Base-by-base conservation (phyloP, 2,329 filamentous ascomycete species). In the Pestalotiopsis sp. region DNA sequence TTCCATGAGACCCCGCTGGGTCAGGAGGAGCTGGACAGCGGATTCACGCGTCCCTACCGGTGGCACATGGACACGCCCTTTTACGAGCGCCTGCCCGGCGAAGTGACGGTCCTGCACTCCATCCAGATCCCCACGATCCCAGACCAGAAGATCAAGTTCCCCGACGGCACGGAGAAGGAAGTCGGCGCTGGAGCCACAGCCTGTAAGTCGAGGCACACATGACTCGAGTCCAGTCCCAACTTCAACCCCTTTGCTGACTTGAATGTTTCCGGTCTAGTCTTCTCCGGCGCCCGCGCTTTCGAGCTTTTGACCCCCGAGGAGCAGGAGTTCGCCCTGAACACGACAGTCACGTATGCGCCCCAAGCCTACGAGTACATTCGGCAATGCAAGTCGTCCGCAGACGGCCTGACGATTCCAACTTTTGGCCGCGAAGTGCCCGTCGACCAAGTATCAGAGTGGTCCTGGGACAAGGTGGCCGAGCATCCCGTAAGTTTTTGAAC, bases 131-230 rank as follows among this genome's bases (percentile, higher is more conserved):
- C 60, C 60, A 41, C n/a, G 36, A 40, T 63, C 6, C 31, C 60
- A 41, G 60, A 63, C 36, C 60, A 63, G 36, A 63, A 63, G 60
- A 40, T 63, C 36, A 36, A 36, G n/a, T 63, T 60, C n/a, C 60
- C 27, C 9, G 9, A 45, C n/a, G 27, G 36, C 9, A 60, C 20
- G 23, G 36, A 63, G 9, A 63, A 63, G 60, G 60, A 40, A 12
- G 38, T 63, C 14, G 60, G 60, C 31, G 60, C 60, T 25, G 60
- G 60, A 6, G 60, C 60, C 23, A 63, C 60, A 41, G 60, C 60
- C 27, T 63, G 60, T 40, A 12, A 40, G 60, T 63, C 20, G n/a
- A 23, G 2, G 7, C 17, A 60, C 17, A 23, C 14, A 36, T 12
- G 12, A 38, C n/a, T 14, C 14, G 36, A 60, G 25, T 6, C 9